Conservation (phyloP, 2,329 filamentous ascomycete genomes). For the Penicillium sclerotigenum region DNA sequence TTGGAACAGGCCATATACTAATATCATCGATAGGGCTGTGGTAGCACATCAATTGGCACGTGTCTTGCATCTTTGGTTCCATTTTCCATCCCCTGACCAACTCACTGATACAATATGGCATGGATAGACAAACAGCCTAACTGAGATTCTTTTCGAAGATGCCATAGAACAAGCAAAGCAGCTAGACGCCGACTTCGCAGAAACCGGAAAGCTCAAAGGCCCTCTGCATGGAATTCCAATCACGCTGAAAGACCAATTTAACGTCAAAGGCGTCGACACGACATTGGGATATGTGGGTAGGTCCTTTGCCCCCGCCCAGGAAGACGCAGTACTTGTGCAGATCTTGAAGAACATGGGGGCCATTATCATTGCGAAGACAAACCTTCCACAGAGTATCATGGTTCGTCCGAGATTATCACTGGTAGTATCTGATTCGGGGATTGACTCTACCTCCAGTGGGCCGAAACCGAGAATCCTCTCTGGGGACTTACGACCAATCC, state of each 20-base stretch:
- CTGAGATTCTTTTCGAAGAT: conserved; percentile 37
- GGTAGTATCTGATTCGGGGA: neutral
- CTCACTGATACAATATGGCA: neutral
- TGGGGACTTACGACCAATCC: conserved; percentile 52
- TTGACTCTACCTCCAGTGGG: conserved; percentile 41
- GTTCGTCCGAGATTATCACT: conserved; percentile 25
- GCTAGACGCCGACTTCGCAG: conserved; percentile 28
- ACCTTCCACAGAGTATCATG: conserved; percentile 53
- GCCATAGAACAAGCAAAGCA: conserved; percentile 32
- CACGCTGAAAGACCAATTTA: conserved; percentile 61
- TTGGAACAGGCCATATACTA: neutral
- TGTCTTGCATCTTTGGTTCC: neutral
- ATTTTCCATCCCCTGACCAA: neutral
- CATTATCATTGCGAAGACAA: conserved; percentile 54
- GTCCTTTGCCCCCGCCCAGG: conserved; percentile 48
- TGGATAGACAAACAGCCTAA: conserved; percentile 38
- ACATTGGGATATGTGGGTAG: conserved; percentile 58
- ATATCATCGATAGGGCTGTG: conserved; percentile 19
- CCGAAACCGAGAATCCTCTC: conserved; percentile 54
- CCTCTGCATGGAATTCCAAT: conserved; percentile 55
- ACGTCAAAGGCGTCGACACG: conserved; percentile 56
- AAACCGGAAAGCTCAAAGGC: conserved; percentile 45
- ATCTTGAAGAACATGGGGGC: conserved; percentile 52
- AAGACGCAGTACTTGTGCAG: conserved; percentile 51
- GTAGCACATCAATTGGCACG: conserved; percentile 31